These are phyloP conservation scores for Ascochyta lentis DNA, from an alignment of 2,329 filamentous ascomycete species.

Conservation along the genomic window DNA sequence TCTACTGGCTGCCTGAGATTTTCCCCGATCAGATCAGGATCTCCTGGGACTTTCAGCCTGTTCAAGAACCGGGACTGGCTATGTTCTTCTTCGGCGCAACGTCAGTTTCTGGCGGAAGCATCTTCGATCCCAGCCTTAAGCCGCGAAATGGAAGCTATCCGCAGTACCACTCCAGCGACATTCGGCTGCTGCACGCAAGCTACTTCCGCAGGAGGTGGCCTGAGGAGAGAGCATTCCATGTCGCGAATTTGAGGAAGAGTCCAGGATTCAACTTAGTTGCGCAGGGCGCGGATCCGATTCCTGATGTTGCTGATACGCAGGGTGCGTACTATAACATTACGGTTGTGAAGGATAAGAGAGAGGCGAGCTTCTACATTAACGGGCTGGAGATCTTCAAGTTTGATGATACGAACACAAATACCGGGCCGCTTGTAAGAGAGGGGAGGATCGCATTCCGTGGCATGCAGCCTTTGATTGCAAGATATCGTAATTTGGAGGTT, in stretches of 20 bases:
- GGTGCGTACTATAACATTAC: conserved; percentile 42
- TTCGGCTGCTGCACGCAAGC: conserved; percentile 25
- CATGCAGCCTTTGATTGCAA: conserved; percentile 40
- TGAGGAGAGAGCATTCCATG: conserved; percentile 40
- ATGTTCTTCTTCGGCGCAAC: conserved; percentile 47
- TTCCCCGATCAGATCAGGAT: conserved; percentile 43
- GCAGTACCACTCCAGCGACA: conserved; percentile 32
- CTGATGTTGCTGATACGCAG: conserved; percentile 35
- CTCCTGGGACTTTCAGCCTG: conserved; percentile 43
- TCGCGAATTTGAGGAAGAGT: conserved; percentile 41
- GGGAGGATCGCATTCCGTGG: conserved; percentile 42
- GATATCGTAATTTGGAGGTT: conserved; percentile 42
- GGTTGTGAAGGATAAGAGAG: conserved; percentile 40
- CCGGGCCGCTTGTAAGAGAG: conserved; percentile 33
- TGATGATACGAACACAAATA: conserved; percentile 35
- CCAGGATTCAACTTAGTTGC: conserved; percentile 41
- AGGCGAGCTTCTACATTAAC: conserved; percentile 39
- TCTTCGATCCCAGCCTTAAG: conserved; percentile 36
- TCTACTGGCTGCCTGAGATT: conserved; percentile 43
- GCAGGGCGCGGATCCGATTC: conserved; percentile 40
- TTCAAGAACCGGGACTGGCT: conserved; percentile 41
- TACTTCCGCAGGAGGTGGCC: conserved; percentile 31
- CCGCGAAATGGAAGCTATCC: conserved; percentile 39
- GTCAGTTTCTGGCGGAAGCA: conserved; percentile 32
- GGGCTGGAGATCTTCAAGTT: conserved; percentile 37